Evolutionary conservation across 331 rosid genomes (phyloP).

Genomic region (Ulmus americana): DNA sequence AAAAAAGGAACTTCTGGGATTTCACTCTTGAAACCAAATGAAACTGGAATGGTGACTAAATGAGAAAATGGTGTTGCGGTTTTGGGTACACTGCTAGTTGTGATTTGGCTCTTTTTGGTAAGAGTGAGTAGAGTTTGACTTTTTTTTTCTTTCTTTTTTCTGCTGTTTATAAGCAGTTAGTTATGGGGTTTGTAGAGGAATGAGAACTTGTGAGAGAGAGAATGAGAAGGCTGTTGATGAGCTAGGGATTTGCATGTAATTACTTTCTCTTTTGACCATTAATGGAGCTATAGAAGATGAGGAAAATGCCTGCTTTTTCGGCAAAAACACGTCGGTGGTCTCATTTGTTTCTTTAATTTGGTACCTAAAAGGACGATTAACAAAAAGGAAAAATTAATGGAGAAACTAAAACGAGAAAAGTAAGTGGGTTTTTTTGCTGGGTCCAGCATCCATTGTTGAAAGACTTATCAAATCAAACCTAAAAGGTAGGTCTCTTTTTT

Average conservation of each 20-base stretch:
- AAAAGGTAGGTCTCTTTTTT: neutral
- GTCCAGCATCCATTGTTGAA: neutral
- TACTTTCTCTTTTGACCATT: conserved; percentile 22
- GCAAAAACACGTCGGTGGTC: neutral
- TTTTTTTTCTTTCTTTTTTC: neutral
- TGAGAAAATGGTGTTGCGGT: no score
- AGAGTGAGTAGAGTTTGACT: conserved; percentile 8
- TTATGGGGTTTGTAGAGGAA: conserved; percentile 25
- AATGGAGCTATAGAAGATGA: conserved; percentile 29
- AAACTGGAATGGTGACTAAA: no score
- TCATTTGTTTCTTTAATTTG: conserved; percentile 4
- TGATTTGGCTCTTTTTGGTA: neutral
- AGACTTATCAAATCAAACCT: neutral
- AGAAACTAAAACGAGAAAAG: no score
- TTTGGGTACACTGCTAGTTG: no score
- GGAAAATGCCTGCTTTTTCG: conserved; percentile 10
- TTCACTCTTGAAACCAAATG: no score
- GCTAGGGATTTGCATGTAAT: conserved; percentile 24
- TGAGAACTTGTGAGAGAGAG: conserved; percentile 22
- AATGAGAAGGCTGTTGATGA: conserved; percentile 15
- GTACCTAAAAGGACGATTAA: no score
- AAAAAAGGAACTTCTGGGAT: no score
- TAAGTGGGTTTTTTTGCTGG: neutral
- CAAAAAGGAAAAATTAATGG: no score
- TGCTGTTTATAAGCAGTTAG: neutral